Evolutionary conservation across 1,284 basidiomycete species (phyloP).

Genomic region (Hemileia vastatrix): DNA sequence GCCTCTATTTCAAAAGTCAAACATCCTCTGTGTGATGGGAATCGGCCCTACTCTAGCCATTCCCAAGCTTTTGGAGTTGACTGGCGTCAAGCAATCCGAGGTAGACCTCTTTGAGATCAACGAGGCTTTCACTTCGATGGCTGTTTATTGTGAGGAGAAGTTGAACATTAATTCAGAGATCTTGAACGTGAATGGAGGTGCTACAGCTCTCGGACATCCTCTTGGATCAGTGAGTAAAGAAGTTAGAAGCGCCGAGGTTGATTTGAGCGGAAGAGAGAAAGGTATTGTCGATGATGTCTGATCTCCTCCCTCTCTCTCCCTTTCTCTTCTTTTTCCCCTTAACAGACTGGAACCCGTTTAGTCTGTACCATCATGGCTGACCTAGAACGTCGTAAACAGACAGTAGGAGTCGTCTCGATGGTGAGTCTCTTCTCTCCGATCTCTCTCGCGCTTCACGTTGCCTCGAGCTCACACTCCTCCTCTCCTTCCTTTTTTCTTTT

Average conservation of each 20-base stretch:
- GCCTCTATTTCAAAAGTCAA: too few species aligned
- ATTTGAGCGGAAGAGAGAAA: too few species aligned
- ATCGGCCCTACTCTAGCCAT: constrained; percentile 35
- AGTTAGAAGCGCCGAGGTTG: background rate
- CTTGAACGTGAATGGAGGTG: constrained; percentile 69
- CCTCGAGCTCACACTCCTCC: background rate
- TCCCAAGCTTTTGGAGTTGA: constrained; percentile 39
- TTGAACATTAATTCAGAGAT: constrained; percentile 37
- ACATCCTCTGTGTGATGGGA: too few species aligned
- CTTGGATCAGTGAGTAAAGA: constrained; percentile 56
- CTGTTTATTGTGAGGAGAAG: constrained; percentile 41
- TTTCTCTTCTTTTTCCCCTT: constrained; percentile 37
- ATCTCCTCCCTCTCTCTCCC: constrained; percentile 40
- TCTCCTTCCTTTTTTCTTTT: too few species aligned
- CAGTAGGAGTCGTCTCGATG: constrained; percentile 78
- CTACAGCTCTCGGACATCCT: constrained; percentile 79
- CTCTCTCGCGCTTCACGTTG: background rate
- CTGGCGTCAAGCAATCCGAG: constrained; percentile 41
- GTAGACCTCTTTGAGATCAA: constrained; percentile 45
- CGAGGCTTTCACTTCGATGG: constrained; percentile 23
- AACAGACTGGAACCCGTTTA: constrained; percentile 77
- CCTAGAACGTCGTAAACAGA: constrained; percentile 62
- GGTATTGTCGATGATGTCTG: too few species aligned
- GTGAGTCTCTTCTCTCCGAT: constrained; percentile 23
- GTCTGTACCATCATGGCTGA: constrained; percentile 79